Evolutionary conservation across 2,329 filamentous ascomycete genomes (phyloP), one percentile per base, ranked within the genome.

Genomic region (Clarireedia hainanense): DNA sequence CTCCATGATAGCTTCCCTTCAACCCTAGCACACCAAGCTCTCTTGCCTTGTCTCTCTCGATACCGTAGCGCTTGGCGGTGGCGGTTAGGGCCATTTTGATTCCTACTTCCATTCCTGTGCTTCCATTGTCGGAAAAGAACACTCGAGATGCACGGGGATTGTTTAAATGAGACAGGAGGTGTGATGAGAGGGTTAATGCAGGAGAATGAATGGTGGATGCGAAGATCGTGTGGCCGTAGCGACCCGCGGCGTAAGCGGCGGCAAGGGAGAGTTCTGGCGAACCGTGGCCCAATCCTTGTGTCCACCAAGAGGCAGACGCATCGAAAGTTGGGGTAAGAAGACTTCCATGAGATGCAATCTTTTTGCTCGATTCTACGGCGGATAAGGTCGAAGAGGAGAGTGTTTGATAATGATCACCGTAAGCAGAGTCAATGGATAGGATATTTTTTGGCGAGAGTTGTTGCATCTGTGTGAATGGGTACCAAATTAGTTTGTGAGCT

Each of bases 211-310:
- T 79, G 0, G 86, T 83, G 7, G 84, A 84, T 0, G 88, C 87
- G 65, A 95, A 94, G 86, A 95, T 94, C 62, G 94, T 87, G 69
- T 95, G 89, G 0, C 89, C 89, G 65, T 94, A 95, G 27, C 89
- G 79, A 6, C 89, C 89, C 1, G 89, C 88, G 0, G 90, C 89
- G 65, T 94, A 85, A 0, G 89, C 87, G 2, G 89, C 88, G 0
- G 87, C 83, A 1, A 94, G 78, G 0, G 88, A 80, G 1, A 95
- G 75, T 0, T 77, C 73, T 0, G 88, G 80, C 63, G 89, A 91
- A 5, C 84, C 86, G 61, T 95, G 90, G 1, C 90, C 89, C 0
- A 95, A 77, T 2, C 89, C 89, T 70, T 95, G 90, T 0, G 89
- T 95, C 89, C 90, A 95, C 89, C 90, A 95, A 0, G 88, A 92